Evolutionary conservation across 345 rosid species (phyloP).

Genomic region (Aquilaria sinensis): DNA sequence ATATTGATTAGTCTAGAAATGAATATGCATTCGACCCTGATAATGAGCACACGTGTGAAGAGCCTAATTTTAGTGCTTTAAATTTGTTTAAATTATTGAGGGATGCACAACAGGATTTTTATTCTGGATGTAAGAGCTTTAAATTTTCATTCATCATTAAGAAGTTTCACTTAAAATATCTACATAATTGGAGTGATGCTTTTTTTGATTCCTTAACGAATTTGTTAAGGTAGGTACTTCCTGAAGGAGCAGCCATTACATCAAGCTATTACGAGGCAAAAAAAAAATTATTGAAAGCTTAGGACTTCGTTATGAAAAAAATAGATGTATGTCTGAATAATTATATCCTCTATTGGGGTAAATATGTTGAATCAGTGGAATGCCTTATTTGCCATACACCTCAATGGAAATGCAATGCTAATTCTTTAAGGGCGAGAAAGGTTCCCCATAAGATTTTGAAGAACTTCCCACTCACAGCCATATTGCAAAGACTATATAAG

Average conservation of each 20-base stretch:
- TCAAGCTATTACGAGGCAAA: constrained; percentile 8
- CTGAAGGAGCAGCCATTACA: neutral
- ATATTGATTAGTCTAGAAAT: too few species aligned
- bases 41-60: too few species aligned
- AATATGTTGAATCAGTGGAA: neutral
- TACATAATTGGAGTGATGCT: neutral
- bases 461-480: constrained; percentile 4
- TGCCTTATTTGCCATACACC: neutral
- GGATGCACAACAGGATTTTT: neutral
- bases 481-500: constrained; percentile 3
- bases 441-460: neutral
- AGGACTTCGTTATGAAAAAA: neutral
- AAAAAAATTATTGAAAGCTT: too few species aligned
- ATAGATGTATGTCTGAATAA: neutral
- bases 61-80: neutral
- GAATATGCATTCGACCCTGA: too few species aligned
- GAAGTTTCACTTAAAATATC: neutral
- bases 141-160: neutral
- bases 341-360: constrained; percentile 2
- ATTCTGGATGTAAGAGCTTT: neutral
- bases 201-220: neutral
- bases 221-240: neutral
- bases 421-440: neutral
- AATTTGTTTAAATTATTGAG: neutral
- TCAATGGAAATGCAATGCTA: neutral